Conservation (phyloP, 345 rosid species). For the Salix udensis region DNA sequence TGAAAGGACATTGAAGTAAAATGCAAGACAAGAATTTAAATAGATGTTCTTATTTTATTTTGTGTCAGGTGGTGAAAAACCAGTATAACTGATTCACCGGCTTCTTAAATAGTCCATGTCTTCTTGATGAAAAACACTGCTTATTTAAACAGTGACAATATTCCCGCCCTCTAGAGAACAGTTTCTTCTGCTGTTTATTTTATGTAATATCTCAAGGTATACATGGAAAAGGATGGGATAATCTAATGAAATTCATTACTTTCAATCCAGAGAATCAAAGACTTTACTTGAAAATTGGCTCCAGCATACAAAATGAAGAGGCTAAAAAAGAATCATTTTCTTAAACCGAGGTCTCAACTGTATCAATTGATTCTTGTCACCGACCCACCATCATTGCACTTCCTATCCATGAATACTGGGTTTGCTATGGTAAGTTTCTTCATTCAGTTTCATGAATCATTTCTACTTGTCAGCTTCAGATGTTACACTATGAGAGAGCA, state of each 20-base stretch:
- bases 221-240: background rate
- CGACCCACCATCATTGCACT: background rate
- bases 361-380: background rate
- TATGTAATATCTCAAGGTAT: constrained; percentile 1
- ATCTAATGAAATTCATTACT: background rate
- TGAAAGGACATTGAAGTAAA: too few relatives aligned
- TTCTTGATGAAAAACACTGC: background rate
- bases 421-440: background rate
- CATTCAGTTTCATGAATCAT: background rate
- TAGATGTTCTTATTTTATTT: too few relatives aligned
- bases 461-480: background rate
- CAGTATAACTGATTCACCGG: too few relatives aligned
- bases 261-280: background rate
- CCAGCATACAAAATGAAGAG: background rate
- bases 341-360: background rate
- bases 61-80: too few relatives aligned
- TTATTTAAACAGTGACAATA: background rate
- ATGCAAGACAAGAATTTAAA: too few relatives aligned
- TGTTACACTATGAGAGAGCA: background rate
- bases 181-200: background rate
- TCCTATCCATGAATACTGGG: background rate
- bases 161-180: background rate
- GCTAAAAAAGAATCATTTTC: background rate
- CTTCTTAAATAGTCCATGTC: background rate
- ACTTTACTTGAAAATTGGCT: background rate